Conservation (phyloP, 306 rosid species). For the Lupinus albus region DNA sequence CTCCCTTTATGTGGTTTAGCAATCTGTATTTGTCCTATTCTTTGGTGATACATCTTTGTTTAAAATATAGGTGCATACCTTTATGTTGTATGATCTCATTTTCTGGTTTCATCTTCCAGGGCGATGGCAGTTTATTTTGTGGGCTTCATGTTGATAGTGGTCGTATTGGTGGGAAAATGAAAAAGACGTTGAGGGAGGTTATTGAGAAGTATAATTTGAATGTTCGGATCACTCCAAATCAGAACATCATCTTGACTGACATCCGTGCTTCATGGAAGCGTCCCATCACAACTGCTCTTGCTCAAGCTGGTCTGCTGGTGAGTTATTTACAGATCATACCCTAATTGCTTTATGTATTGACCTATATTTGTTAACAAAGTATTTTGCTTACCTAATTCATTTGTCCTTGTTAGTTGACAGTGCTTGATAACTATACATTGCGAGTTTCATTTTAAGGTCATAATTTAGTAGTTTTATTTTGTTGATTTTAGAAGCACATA, state of each 20-base stretch:
- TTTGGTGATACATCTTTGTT: constrained; percentile 28
- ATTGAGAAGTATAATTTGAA: constrained; percentile 83
- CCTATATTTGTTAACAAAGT: constrained; percentile 15
- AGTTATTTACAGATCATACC: constrained; percentile 29
- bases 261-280: constrained; percentile 87
- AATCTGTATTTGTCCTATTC: constrained; percentile 31
- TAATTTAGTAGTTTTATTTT: neutral
- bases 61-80: constrained; percentile 7
- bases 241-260: constrained; percentile 85
- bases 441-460: constrained; percentile 27
- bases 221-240: constrained; percentile 88
- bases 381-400: neutral
- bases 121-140: constrained; percentile 81
- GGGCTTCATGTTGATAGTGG: constrained; percentile 96
- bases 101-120: constrained; percentile 53
- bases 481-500: constrained; percentile 1
- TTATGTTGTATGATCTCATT: neutral
- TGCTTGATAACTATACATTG: neutral
- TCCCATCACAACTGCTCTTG: constrained; percentile 81
- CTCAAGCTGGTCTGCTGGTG: constrained; percentile 97
- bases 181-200: constrained; percentile 80
- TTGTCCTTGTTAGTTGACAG: constrained; percentile 1
- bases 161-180: constrained; percentile 87
- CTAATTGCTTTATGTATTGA: constrained; percentile 20
- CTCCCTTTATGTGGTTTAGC: constrained; percentile 30